phyloP scores from a whole-genome alignment of 345 rosid genomes.

The Murraya paniculata region DNA sequence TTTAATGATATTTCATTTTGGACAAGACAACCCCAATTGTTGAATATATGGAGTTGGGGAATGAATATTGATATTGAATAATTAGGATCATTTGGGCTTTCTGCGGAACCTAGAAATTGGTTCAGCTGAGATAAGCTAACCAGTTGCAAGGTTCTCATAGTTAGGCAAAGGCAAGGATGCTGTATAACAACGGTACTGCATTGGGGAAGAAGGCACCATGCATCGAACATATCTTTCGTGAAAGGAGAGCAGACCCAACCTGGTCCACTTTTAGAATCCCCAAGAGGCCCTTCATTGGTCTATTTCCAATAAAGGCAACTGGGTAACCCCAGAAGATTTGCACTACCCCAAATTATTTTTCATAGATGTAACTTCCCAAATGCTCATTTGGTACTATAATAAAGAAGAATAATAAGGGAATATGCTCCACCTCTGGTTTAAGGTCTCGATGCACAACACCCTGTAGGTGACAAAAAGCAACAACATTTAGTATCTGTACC shows the following conservation, averaged over 20 bases:
- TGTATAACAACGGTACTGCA: too few relatives aligned
- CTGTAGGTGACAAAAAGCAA: slow-evolving; percentile 92
- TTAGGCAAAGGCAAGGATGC: background rate
- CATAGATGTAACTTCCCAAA: background rate
- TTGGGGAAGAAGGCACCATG: background rate
- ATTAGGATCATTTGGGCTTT: background rate
- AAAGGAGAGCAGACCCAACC: slow-evolving; percentile 2
- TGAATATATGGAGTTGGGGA: background rate
- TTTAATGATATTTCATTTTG: background rate
- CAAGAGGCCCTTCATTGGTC: background rate
- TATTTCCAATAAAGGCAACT: background rate
- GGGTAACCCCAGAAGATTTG: background rate
- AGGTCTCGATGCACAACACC: slow-evolving; percentile 98
- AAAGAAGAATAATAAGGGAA: slow-evolving; percentile 13
- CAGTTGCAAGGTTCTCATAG: background rate
- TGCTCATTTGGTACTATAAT: slow-evolving; percentile 1
- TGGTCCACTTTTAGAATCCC: background rate
- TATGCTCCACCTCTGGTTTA: slow-evolving; percentile 80
- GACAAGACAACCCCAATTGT: background rate
- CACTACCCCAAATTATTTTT: background rate
- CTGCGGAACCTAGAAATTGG: background rate
- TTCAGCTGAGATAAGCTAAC: background rate
- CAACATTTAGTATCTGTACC: slow-evolving; percentile 78
- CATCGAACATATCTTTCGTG: background rate
- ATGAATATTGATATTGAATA: background rate